Evolutionary conservation across 2,329 filamentous ascomycete genomes (phyloP), one percentile per base, ranked within the genome.

Genomic region (Acarospora socialis): DNA sequence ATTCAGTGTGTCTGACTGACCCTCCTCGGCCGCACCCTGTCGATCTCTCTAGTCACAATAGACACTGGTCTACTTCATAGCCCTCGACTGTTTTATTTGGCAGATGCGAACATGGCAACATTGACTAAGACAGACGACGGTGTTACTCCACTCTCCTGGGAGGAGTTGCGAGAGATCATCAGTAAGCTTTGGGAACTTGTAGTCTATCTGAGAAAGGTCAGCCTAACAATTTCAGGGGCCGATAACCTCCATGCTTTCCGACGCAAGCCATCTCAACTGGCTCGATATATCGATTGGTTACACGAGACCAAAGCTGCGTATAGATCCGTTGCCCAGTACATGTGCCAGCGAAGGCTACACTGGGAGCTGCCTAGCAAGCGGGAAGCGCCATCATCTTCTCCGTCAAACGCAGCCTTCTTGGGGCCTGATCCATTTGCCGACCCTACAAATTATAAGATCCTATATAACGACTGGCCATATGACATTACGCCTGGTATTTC

Each of bases 401-500:
- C 54, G 43, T 28, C 46, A 34, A 36, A 42, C 26, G 48, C 46
- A n/a, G 41, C 50, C 4, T 57, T 60, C 36, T 49, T 51, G 12
- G 65, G 66, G 37, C 43, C 54, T 7, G 54, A 50, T 4, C 69
- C 71, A 1, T 74, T 76, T 47, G 62, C 57, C 28, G 56, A 71
- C 42, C 40, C 54, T 7, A 45, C 48, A 18, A 70, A 75, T 48
- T 75, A 64, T 49, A 59, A 54, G 33, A 64, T 74, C 33, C 53
- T 75, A 26, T 54, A 54, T 27, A 76, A 76, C 43, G 71, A 76
- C 49, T 76, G 71, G 71, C 67, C 69, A 1, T 76, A 76, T 49
- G 70, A 68, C 5, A 44, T 73, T n/a, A 60, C 53, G 1, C 47
- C 57, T 1, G 68, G 63, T 4, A 68, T 75, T 38, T 49, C 45